Percentiles rank a stretch among this genome's conserved stretches.
Conservation (phyloP, 371 early-diverging fungal species). For the Blakeslea trispora region DNA sequence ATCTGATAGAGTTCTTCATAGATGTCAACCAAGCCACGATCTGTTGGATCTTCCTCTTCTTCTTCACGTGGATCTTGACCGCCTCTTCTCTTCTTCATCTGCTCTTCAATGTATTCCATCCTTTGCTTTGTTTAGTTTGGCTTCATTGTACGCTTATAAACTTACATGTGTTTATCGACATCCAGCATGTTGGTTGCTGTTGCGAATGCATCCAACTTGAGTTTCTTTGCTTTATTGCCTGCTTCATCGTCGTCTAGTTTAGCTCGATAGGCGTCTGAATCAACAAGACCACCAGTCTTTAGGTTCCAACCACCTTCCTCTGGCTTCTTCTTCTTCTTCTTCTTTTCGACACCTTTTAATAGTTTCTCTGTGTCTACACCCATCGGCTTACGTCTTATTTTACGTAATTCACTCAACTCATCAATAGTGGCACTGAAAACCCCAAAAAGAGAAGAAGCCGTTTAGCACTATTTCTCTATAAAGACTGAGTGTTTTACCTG, state of each 20-base stretch:
- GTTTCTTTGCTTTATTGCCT: conserved; percentile 17
- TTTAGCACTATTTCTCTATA: no score
- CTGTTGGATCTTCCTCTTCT: conserved; percentile 39
- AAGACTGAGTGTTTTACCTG: no score
- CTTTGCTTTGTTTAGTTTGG: conserved; percentile 27
- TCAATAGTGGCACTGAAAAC: conserved; percentile 49
- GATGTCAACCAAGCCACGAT: conserved; percentile 35
- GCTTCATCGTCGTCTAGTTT: conserved; percentile 26
- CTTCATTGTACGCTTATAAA: background rate
- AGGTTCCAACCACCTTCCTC: conserved; percentile 55
- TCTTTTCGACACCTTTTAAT: conserved; percentile 56
- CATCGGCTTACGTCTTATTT: conserved; percentile 57
- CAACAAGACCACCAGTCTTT: conserved; percentile 53
- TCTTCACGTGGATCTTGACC: conserved; percentile 7
- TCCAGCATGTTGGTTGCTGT: conserved; percentile 83
- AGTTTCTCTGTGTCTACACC: conserved; percentile 66
- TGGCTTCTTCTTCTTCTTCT: conserved; percentile 47
- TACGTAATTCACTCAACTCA: conserved; percentile 67
- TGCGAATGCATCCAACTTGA: conserved; percentile 73
- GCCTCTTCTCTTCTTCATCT: conserved; percentile 32
- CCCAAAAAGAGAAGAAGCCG: no score
- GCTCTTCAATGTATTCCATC: conserved; percentile 66
- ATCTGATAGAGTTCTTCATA: conserved; percentile 70
- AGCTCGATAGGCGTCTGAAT: conserved; percentile 39
- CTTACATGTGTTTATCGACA: conserved; percentile 83